Base-by-base conservation (phyloP, 192 early-diverging fungal species). In the Linnemannia elongata region DNA sequence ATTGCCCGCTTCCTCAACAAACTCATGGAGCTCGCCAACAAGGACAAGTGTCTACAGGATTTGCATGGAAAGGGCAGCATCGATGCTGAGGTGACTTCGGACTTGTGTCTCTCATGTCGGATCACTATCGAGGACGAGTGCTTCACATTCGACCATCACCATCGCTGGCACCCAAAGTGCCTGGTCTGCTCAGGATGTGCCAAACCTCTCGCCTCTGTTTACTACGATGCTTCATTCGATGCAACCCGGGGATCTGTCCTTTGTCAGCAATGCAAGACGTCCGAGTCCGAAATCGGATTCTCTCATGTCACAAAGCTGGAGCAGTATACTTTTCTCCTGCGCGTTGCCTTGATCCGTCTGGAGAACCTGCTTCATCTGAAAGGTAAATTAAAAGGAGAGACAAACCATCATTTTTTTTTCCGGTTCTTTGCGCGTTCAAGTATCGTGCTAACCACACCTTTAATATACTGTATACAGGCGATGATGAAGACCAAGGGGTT, bases 311-410 rank as follows among this genome's bases (percentile, higher is more conserved):
- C 98, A 30, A 95, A 97, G 82, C 90, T 99, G 38, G 92, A 97
- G 74, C 97, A 99, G 88, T 98, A 98, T 81, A 93, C 95, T 36
- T 98, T 97, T 82, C 82, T 97, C 41, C 90, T 99, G 88, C 92
- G 94, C 6, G 95, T 96, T 33, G 96, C 96, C n/a, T 89, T 98
- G 71, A 93, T 94, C 69, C 89, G 96, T 18, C 90, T 99, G 30
- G 97, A 96, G 78, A 92, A 91, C 35, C 86, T 97, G 57, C 88
- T 99, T 22, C 91, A 95, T 52, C 66, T 83, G 41, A 89, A 89
- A 88, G 86, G 89, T 90, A 79, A 38, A 1, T 13, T 15, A 66
- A 66, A 30, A 1, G 4, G 55, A 45, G 9, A 45, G 27, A 3
- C n/a, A 15, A 33, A 6, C 10, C 30, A n/a, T 3, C 55, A 18